These are phyloP conservation scores for Smittium culicis DNA, from an alignment of 371 early-diverging fungal genomes.

Conservation along the genomic window DNA sequence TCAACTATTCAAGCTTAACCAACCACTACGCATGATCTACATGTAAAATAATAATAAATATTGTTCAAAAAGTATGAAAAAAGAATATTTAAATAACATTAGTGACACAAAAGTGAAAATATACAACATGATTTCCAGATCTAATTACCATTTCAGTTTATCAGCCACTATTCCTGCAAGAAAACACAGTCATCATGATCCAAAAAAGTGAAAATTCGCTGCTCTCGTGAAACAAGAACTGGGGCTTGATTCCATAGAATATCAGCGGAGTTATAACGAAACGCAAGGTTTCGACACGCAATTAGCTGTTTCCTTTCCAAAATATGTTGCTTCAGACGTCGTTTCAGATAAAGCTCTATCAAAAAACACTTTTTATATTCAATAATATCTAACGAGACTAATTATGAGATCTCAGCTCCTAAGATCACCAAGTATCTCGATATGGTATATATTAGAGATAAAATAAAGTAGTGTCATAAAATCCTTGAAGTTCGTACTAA, in stretches of 20 bases:
- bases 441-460: not conserved
- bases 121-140: not conserved
- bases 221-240: not conserved
- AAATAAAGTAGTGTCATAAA: not conserved
- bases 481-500: not conserved
- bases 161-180: not conserved
- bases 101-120: conserved; percentile 9
- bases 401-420: not conserved
- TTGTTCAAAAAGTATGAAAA: conserved; percentile 15
- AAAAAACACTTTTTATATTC: not conserved
- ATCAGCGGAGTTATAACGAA: not conserved
- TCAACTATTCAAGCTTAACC: conserved; percentile 13
- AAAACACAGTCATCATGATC: not conserved
- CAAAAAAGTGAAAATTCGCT: not conserved
- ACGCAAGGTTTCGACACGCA: not conserved
- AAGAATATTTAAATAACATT: conserved; percentile 3
- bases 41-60: conserved; percentile 21
- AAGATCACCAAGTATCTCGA: not conserved
- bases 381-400: not conserved
- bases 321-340: not conserved
- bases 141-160: not conserved
- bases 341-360: not conserved
- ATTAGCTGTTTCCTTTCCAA: not conserved
- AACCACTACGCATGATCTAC: conserved; percentile 19
- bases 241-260: not conserved